Evolutionary conservation across 2,329 filamentous ascomycete genomes (phyloP).

Genomic region (Emmonsiellopsis sp.): DNA sequence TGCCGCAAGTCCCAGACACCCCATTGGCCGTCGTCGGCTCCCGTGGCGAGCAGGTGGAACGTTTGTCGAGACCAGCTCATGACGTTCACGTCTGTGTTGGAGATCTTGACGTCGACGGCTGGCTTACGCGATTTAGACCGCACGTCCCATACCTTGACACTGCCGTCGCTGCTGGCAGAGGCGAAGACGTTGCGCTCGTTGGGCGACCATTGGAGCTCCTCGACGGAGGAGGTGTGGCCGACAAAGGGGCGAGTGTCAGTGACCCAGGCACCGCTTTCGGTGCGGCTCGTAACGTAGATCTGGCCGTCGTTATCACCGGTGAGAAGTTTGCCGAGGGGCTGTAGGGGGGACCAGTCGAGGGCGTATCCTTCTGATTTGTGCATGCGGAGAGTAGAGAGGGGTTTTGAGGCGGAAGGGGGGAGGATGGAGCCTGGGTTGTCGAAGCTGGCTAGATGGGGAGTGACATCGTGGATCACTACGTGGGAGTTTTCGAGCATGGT

Average conservation of each 20-base stretch:
- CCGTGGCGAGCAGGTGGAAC: constrained; percentile 79
- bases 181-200: constrained; percentile 89
- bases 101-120: constrained; percentile 79
- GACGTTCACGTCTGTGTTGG: constrained; percentile 83
- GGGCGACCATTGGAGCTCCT: constrained; percentile 96
- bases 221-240: constrained; percentile 75
- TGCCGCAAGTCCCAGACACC: constrained; percentile 92
- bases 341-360: constrained; percentile 85
- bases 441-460: constrained; percentile 78
- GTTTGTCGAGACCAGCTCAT: constrained; percentile 91
- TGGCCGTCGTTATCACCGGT: constrained; percentile 86
- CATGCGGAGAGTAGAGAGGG: constrained; percentile 74
- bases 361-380: constrained; percentile 94
- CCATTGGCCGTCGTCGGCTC: constrained; percentile 89
- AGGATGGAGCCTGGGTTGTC: constrained; percentile 78
- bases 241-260: constrained; percentile 76
- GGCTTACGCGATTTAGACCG: constrained; percentile 80
- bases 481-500: constrained; percentile 86
- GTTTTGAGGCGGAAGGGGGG: constrained; percentile 76
- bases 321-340: constrained; percentile 72
- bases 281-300: constrained; percentile 80
- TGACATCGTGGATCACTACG: constrained; percentile 89
- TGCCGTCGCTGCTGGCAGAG: constrained; percentile 87
- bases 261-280: constrained; percentile 78
- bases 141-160: constrained; percentile 91